Evolutionary conservation across 1,139 yeast genomes (phyloP), one percentile per base, ranked within the genome.

Genomic region (Arxiozyma bovina): DNA sequence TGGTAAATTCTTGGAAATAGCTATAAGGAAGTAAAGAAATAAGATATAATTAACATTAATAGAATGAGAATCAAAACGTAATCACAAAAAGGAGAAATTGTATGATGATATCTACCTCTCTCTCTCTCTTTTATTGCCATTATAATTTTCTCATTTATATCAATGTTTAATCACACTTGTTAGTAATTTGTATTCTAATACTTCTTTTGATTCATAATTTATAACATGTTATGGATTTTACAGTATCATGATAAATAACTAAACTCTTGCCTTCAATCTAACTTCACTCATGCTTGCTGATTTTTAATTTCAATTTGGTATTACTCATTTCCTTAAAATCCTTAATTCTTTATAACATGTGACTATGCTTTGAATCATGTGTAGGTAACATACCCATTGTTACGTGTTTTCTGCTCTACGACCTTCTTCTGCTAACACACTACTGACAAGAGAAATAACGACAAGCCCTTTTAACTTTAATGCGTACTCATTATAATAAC

Each of bases 1-100:
- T 85, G 97, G 96, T 77, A 86, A 82, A 81, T 93, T 93, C 91
- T 93, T 90, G 73, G 93, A 79, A 82, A 93, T 89, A 80, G 98
- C 98, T 93, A 78, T 76, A 68, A 27, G 30, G 38, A 53, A 50
- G 38, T 22, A 49, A 43, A 49, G 15, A 34, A 34, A 34, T 15
- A 34, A 34, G 4, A 34, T 3, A 34, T 34, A 15, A 34, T 34
- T 15, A 34, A 34, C 40, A 34, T n/a, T 22, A 22, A 44, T 25
- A 20, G 21, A 22, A 44, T 23, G 38, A 18, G 25, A n/a, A 40
- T 34, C 18, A 30, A 27, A 42, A 38, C 47, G 52, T 54, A 52
- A 70, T 52, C 52, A 53, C 50, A 18, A 44, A 34, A 34, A 12
- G 40, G 40, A 34, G n/a, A 34, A 12, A 34, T n/a, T 15, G 6